Evolutionary conservation across 352 stramenopile species (phyloP).

Genomic region (Phytophthora litchii): DNA sequence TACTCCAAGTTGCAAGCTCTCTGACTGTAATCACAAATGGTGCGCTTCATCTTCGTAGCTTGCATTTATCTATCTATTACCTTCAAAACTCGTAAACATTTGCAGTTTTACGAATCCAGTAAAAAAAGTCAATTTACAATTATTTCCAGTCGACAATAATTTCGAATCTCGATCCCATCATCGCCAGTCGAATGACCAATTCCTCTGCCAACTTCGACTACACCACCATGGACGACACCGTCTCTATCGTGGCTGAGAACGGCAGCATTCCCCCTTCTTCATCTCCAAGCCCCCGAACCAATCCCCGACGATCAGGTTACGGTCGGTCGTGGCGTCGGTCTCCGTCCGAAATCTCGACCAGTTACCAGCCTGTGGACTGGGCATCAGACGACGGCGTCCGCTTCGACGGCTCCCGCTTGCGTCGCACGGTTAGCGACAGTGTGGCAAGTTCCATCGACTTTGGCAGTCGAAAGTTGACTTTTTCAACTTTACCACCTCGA

Average conservation of each 20-base stretch:
- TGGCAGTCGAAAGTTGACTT: neutral
- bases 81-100: too few species aligned
- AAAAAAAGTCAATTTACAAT: too few species aligned
- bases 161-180: neutral
- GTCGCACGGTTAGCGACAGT: conserved; percentile 22
- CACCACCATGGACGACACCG: conserved; percentile 8
- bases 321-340: conserved; percentile 16
- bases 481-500: conserved; percentile 6
- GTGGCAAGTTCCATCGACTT: conserved; percentile 10
- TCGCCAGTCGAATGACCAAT: conserved; percentile 11
- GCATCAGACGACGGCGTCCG: conserved; percentile 33
- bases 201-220: conserved; percentile 12
- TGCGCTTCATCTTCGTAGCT: too few species aligned
- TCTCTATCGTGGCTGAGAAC: conserved; percentile 19
- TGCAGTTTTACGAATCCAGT: too few species aligned
- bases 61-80: too few species aligned
- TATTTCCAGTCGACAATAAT: too few species aligned
- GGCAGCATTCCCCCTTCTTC: conserved; percentile 2
- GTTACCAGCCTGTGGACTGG: conserved; percentile 36
- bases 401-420: conserved; percentile 24
- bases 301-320: neutral
- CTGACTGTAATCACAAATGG: too few species aligned
- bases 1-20: too few species aligned
- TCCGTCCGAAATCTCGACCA: conserved; percentile 27
- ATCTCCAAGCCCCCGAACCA: neutral